Base-by-base conservation (phyloP, 805 yeast species). In the Kodamaea nitidulidarum region DNA sequence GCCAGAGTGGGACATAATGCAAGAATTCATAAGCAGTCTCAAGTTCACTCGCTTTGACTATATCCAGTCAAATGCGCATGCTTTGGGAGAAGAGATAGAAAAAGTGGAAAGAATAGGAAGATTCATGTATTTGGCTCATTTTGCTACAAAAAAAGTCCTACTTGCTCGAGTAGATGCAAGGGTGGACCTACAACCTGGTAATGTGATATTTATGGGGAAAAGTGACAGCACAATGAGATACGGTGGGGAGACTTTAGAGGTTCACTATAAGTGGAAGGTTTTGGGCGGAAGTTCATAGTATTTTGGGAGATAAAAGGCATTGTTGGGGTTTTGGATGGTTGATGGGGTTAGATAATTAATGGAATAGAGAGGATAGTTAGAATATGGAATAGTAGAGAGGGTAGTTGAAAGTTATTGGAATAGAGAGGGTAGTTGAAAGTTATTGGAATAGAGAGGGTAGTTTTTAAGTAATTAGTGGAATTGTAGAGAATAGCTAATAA, bases 111-210 rank as follows among this genome's bases (percentile, higher is more conserved):
- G 37, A 10, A 17, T 44, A 1, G 47, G 50, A 5, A 36, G 34
- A 29, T 46, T 46, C 24, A 21, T 46, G 18, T 35, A 34, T 6
- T 30, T 41, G 28, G 41, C 38, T n/a, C 31, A 28, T 3, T 20
- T 44, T 16, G 35, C 32, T 8, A 27, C 17, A 3, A 16, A n/a
- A 1, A 4, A 28, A 10, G 36, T 27, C n/a, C 29, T 43, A 3
- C 31, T 46, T 20, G 34, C 41, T 4, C 35, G 38, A 10, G 32
- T 38, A 4, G 50, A 46, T 11, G 8, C 33, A 15, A 31, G 40
- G 35, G 38, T 42, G 12, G 17, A 11, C 6, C 14, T 46, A 8
- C n/a, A 17, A 1, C n/a, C n/a, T 4, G 36, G 39, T 3, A 44
- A 46, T 16, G 7, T 20, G 2, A 22, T 44, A 31, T 28, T 29